Percentiles rank a stretch among this genome's conserved stretches.
Evolutionary conservation across 2,329 filamentous ascomycete species (phyloP).

Genomic region (Talaromyces piceae): DNA sequence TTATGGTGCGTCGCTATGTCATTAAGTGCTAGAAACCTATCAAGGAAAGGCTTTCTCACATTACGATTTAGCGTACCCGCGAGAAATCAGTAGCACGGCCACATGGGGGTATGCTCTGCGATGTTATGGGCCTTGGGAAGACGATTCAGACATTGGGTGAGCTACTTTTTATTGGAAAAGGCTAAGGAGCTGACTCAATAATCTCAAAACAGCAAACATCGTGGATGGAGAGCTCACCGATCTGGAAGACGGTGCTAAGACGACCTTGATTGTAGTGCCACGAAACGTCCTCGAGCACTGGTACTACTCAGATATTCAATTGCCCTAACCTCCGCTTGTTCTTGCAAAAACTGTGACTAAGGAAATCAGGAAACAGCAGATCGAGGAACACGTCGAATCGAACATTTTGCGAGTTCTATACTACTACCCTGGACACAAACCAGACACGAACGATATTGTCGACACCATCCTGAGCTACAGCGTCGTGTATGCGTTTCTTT

Average conservation of each 20-base stretch:
- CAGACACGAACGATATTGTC: slow-evolving; percentile 15
- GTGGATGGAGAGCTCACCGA: slow-evolving; percentile 23
- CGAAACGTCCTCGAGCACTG: slow-evolving; percentile 28
- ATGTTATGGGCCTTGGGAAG: slow-evolving; percentile 38
- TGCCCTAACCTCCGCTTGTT: neutral
- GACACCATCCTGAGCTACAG: slow-evolving; percentile 15
- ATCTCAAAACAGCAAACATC: slow-evolving; percentile 24
- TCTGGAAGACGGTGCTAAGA: slow-evolving; percentile 16
- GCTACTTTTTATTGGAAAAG: neutral
- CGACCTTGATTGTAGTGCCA: slow-evolving; percentile 33
- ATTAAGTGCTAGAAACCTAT: neutral
- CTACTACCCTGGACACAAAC: slow-evolving; percentile 18
- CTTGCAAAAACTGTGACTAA: neutral
- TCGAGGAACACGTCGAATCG: slow-evolving; percentile 24
- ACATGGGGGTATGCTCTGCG: slow-evolving; percentile 31
- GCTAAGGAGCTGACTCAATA: neutral
- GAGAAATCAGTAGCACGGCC: slow-evolving; percentile 20
- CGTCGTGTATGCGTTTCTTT: slow-evolving; percentile 5
- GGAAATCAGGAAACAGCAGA: slow-evolving; percentile 15
- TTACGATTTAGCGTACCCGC: slow-evolving; percentile 21
- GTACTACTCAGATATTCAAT: slow-evolving; percentile 15
- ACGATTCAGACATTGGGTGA: slow-evolving; percentile 30
- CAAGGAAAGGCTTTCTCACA: neutral
- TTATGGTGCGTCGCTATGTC: slow-evolving; percentile 23
- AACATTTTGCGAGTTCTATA: slow-evolving; percentile 18